These are phyloP conservation scores for Kickxella alabastrina DNA, from an alignment of 192 early-diverging fungal genomes.

Conservation along the genomic window DNA sequence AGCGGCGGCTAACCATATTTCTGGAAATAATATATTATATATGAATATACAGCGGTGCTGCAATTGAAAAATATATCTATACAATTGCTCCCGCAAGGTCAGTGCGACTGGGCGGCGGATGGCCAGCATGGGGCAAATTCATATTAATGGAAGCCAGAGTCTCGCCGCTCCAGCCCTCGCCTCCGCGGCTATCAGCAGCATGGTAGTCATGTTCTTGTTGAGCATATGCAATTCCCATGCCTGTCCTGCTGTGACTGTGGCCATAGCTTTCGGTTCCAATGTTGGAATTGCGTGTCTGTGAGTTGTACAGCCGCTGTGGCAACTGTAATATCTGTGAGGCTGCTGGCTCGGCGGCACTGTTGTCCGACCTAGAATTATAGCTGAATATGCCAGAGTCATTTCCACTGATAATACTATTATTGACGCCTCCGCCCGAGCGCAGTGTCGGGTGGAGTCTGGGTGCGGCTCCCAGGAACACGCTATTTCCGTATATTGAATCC, in stretches of 20 bases:
- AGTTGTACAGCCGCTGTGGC: slow-evolving; percentile 15
- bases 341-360: background rate
- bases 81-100: background rate
- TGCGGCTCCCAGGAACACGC: slow-evolving; percentile 3
- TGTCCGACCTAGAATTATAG: background rate
- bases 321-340: slow-evolving; percentile 7
- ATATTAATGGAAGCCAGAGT: too few species aligned
- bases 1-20: slow-evolving; percentile 47
- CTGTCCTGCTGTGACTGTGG: background rate
- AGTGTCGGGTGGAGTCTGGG: slow-evolving; percentile 11
- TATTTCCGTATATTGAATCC: slow-evolving; percentile 1
- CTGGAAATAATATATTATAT: slow-evolving; percentile 8
- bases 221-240: too few species aligned
- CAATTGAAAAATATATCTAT: background rate
- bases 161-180: too few species aligned
- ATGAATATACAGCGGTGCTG: background rate
- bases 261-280: background rate
- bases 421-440: slow-evolving; percentile 10
- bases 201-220: too few species aligned
- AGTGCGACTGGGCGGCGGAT: slow-evolving; percentile 1
- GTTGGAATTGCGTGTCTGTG: slow-evolving; percentile 5
- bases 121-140: too few species aligned
- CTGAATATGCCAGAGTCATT: background rate
- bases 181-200: too few species aligned
- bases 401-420: too few species aligned